phyloP scores from a whole-genome alignment of 163 green algal species.

The Volvox carteri region DNA sequence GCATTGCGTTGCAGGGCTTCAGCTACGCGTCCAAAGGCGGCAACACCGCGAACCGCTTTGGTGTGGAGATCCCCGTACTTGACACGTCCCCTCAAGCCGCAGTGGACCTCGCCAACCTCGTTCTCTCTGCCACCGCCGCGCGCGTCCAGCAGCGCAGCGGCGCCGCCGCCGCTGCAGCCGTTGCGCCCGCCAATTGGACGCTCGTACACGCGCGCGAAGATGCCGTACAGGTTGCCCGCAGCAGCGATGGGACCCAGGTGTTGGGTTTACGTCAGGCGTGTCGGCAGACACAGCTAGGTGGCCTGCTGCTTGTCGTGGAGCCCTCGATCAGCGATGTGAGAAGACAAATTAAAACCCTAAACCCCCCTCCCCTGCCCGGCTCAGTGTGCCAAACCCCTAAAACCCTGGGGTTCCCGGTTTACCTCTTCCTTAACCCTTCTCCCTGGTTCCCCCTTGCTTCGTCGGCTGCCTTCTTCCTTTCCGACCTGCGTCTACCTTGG shows the following conservation, averaged over 20 bases:
- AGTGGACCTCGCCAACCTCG: slow-evolving; percentile 10
- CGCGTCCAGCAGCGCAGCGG: slow-evolving; percentile 2
- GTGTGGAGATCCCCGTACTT: slow-evolving; percentile 61
- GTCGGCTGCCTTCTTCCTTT: background rate
- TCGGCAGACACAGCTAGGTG: slow-evolving; percentile 37
- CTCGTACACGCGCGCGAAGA: slow-evolving; percentile 52
- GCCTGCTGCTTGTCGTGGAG: slow-evolving; percentile 63
- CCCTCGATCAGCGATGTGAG: slow-evolving; percentile 62
- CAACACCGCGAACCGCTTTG: slow-evolving; percentile 50
- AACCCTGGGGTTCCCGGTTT: too few relatives aligned
- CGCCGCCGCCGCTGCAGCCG: background rate
- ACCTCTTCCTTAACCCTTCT: too few relatives aligned
- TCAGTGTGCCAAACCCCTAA: background rate
- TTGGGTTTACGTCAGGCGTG: slow-evolving; percentile 59
- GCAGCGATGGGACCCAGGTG: background rate
- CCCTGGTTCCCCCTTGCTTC: background rate
- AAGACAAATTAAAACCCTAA: background rate
- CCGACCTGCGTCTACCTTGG: background rate
- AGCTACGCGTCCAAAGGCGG: background rate
- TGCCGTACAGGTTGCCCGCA: background rate
- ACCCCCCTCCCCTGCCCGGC: background rate
- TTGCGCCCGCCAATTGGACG: slow-evolving; percentile 19
- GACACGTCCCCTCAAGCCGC: slow-evolving; percentile 36
- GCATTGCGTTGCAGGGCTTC: slow-evolving; percentile 30
- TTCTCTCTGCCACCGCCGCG: background rate